These are phyloP conservation scores for Globisporangium barbulae DNA, from an alignment of 352 stramenopile species.

Conservation along the genomic window DNA sequence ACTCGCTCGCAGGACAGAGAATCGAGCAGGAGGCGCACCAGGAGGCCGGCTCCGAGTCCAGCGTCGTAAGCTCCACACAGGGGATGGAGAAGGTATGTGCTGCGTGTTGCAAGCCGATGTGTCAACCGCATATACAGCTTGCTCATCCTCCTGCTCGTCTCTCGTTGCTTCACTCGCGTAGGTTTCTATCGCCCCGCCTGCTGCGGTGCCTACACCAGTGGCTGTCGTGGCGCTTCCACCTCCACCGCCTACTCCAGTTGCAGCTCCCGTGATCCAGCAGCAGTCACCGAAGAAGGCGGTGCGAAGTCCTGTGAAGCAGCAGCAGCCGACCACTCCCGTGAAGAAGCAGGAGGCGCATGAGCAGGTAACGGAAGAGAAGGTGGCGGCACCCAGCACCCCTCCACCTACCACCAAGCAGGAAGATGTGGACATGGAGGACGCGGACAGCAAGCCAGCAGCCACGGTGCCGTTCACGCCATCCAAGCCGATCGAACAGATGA, in stretches of 20 bases:
- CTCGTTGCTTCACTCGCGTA: conserved; percentile 14
- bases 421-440: conserved; percentile 61
- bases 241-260: conserved; percentile 18
- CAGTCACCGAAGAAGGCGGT: conserved; percentile 20
- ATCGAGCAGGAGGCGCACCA: conserved; percentile 51
- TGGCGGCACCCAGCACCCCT: conserved; percentile 12
- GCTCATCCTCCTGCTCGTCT: no score
- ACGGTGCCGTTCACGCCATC: conserved; percentile 52
- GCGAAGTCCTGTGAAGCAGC: conserved; percentile 16
- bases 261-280: not conserved
- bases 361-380: conserved; percentile 10
- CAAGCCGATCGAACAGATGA: conserved; percentile 79
- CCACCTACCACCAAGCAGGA: not conserved
- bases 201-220: conserved; percentile 10
- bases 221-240: conserved; percentile 28
- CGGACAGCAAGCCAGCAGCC: conserved; percentile 10
- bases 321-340: not conserved
- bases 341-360: conserved; percentile 18
- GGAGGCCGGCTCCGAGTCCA: conserved; percentile 31
- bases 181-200: conserved; percentile 17
- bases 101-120: not conserved
- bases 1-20: conserved; percentile 66
- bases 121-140: no score
- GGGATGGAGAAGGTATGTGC: conserved; percentile 34
- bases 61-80: conserved; percentile 30